Conservation (phyloP, 2,329 filamentous ascomycete species). For the Onygenales sp. region DNA sequence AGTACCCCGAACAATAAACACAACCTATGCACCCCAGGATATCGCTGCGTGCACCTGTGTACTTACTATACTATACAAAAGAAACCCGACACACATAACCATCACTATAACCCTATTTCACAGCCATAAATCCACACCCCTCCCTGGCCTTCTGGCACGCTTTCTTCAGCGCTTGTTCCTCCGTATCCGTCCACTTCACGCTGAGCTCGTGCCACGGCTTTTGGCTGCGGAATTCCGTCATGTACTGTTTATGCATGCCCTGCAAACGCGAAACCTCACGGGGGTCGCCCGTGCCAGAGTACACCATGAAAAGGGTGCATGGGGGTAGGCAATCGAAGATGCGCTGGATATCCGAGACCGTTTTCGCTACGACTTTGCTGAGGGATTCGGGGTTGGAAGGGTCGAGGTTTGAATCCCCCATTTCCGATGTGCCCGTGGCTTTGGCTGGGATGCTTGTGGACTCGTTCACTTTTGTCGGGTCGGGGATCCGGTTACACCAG, state of each 20-base stretch:
- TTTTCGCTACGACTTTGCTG: slow-evolving; percentile 38
- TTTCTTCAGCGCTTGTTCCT: slow-evolving; percentile 49
- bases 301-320: slow-evolving; percentile 53
- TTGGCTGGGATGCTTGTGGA: slow-evolving; percentile 19
- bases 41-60: not conserved
- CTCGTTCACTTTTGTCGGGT: slow-evolving; percentile 35
- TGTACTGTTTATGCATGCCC: slow-evolving; percentile 45
- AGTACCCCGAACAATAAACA: not conserved
- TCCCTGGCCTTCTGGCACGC: slow-evolving; percentile 49
- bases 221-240: slow-evolving; percentile 48
- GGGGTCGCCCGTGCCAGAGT: slow-evolving; percentile 56
- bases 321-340: slow-evolving; percentile 49
- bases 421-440: slow-evolving; percentile 16
- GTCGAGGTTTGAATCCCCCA: not conserved
- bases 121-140: slow-evolving; percentile 50
- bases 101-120: slow-evolving; percentile 38
- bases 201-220: slow-evolving; percentile 54
- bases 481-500: slow-evolving; percentile 47
- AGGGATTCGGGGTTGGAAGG: slow-evolving; percentile 23
- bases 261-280: slow-evolving; percentile 48
- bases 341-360: slow-evolving; percentile 40
- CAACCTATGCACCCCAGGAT: not conserved
- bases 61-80: not conserved
- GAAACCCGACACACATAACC: not conserved
- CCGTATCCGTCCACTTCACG: slow-evolving; percentile 56